Conservation (phyloP, 495 filamentous ascomycete species). For the Hapsidospora chrysogenum region DNA sequence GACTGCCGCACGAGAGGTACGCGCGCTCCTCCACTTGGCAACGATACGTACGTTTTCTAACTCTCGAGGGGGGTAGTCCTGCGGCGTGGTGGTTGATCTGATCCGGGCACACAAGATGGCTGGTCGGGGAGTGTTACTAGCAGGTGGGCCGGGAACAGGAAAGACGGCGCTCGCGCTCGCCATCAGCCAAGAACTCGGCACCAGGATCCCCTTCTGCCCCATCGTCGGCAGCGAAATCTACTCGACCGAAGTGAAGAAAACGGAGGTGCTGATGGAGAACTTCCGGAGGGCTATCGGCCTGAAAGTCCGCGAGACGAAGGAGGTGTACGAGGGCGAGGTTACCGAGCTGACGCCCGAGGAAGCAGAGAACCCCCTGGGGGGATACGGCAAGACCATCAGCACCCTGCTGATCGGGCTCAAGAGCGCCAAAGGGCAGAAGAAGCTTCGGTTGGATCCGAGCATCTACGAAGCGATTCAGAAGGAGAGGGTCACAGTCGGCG, state of each 20-base stretch:
- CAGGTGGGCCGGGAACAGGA: slow-evolving; percentile 82
- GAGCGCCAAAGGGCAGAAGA: slow-evolving; percentile 88
- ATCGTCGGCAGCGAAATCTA: slow-evolving; percentile 97
- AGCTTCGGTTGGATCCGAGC: slow-evolving; percentile 84
- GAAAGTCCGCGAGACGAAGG: slow-evolving; percentile 92
- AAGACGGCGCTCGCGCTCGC: slow-evolving; percentile 93
- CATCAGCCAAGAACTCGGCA: slow-evolving; percentile 87
- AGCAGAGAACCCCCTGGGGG: slow-evolving; percentile 92
- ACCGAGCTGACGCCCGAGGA: slow-evolving; percentile 89
- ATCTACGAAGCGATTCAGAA: slow-evolving; percentile 99
- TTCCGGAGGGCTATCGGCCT: slow-evolving; percentile 92
- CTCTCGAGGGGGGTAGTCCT: slow-evolving; percentile 34
- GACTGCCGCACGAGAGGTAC: slow-evolving; percentile 67
- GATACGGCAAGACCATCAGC: slow-evolving; percentile 87
- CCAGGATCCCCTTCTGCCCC: slow-evolving; percentile 92
- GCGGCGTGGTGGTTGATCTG: slow-evolving; percentile 86
- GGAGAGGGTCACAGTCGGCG: slow-evolving; percentile 86
- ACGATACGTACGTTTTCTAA: background rate
- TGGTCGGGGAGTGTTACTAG: slow-evolving; percentile 79
- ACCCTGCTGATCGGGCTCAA: slow-evolving; percentile 80
- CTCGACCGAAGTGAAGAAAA: slow-evolving; percentile 96
- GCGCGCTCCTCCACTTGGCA: slow-evolving; percentile 3
- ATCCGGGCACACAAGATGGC: slow-evolving; percentile 95
- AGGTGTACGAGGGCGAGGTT: slow-evolving; percentile 96
- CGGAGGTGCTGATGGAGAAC: slow-evolving; percentile 95